Conservation (phyloP, 352 stramenopile species). For the Phytophthora idaei region DNA sequence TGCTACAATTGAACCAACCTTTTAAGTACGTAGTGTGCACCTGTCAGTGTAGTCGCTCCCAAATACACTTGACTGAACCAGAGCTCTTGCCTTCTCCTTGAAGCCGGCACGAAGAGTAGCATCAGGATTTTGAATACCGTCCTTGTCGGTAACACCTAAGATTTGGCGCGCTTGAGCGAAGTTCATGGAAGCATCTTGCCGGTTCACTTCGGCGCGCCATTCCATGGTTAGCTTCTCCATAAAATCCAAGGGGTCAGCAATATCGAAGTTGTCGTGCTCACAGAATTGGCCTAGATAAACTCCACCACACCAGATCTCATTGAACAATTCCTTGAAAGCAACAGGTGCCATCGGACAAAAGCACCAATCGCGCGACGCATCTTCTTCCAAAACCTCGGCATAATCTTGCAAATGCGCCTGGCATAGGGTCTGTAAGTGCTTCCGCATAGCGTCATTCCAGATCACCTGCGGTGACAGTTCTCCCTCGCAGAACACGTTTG, state of each 20-base stretch:
- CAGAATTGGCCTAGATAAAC: constrained; percentile 95
- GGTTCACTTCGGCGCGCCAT: constrained; percentile 80
- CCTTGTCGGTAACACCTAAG: constrained; percentile 36
- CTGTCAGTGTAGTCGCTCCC: constrained; percentile 44
- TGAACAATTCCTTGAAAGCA: constrained; percentile 86
- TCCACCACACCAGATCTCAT: constrained; percentile 94
- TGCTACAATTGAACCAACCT: neutral
- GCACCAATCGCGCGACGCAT: constrained; percentile 87
- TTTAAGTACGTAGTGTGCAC: constrained; percentile 32
- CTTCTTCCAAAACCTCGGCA: constrained; percentile 86
- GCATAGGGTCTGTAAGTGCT: constrained; percentile 88
- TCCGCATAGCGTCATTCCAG: constrained; percentile 94
- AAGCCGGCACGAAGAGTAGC: constrained; percentile 56
- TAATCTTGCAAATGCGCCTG: constrained; percentile 93
- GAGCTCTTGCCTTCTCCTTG: constrained; percentile 51
- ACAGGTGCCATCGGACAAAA: constrained; percentile 93
- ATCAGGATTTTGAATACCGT: constrained; percentile 14
- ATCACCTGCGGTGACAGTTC: constrained; percentile 92
- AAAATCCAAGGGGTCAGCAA: constrained; percentile 89
- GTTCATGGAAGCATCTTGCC: constrained; percentile 35
- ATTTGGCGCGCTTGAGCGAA: constrained; percentile 48
- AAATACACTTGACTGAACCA: constrained; percentile 38
- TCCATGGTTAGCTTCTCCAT: constrained; percentile 76
- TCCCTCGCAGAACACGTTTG: constrained; percentile 87
- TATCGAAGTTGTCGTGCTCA: constrained; percentile 76